These are phyloP conservation scores for Solanum sitiens DNA, from an alignment of 257 asterid genomes.

Conservation along the genomic window DNA sequence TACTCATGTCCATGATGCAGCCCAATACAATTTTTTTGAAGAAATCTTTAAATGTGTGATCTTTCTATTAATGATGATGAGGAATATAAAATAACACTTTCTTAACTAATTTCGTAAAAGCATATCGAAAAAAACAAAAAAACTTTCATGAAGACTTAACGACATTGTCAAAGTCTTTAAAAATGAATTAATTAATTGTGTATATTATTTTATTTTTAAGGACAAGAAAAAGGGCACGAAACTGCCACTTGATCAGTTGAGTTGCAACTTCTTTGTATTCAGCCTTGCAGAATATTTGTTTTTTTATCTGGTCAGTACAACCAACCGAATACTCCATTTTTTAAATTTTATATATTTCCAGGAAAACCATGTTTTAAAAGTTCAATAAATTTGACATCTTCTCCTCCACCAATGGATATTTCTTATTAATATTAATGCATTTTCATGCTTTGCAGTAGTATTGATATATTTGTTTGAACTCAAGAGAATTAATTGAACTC, in stretches of 20 bases:
- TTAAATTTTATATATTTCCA: background rate
- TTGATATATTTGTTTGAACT: background rate
- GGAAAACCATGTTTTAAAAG: background rate
- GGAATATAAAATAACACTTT: background rate
- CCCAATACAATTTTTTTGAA: background rate
- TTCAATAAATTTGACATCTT: background rate
- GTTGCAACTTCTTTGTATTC: background rate
- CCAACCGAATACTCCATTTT: background rate
- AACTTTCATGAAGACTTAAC: background rate
- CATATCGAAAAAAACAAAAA: too few species aligned
- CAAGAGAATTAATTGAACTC: background rate
- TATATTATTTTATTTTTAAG: background rate
- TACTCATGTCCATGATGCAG: background rate
- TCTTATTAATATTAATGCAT: background rate
- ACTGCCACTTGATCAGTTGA: background rate
- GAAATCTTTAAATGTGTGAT: background rate
- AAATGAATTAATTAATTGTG: background rate
- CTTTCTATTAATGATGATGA: too few species aligned
- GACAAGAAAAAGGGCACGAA: background rate
- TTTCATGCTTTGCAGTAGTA: background rate
- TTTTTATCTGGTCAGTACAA: background rate
- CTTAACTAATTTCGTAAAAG: background rate
- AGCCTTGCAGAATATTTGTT: background rate
- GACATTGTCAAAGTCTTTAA: background rate
- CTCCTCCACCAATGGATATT: background rate